Base-by-base conservation (phyloP, 78 protist genomes). In the Acrasis kona region DNA sequence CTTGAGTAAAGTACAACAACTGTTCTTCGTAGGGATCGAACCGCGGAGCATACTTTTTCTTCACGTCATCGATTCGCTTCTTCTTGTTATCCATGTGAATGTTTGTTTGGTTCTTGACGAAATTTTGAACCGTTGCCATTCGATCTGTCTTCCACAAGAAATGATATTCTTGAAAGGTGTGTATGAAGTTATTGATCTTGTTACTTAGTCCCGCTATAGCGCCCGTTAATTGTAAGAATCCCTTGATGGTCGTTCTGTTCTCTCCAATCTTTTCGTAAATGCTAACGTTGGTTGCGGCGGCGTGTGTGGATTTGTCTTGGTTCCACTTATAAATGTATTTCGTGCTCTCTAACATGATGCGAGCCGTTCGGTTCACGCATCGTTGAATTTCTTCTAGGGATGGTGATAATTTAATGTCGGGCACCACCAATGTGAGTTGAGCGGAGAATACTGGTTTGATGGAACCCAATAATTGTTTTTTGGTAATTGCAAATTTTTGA, bases 201-300 rank as follows among this genome's bases (percentile, higher is more conserved):
- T 30, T 10, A 39, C 79, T 71, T 9, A 77, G 5, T 10, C 72
- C 78, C 68, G 65, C 65, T 38, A 86, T 27, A 27, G 76, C 3
- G 57, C 84, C 83, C 0, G 86, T 64, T 57, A 86, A 81, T 64
- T 78, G 84, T 31, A 86, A 76, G 30, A 77, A 12, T 65, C 8
- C 3, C 29, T 40, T 39, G 39, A 78, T 58, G 19, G 82, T 68
- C 65, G 66, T 61, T 31, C 2, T 5, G 76, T 86, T 70, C 2
- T 29, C 2, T 8, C 79, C 58, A 38, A 83, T 71, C 7, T 70
- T 8, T 19, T 28, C 5, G 65, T 8, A 41, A 31, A 5, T 5
- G n/a, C 41, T 31, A 34, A 5, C 5, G 74, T 70, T 58, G 8
- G 5, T 8, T 19, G 38, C 38, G 35, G 37, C 68, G 71, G 37